A percentile compares a stretch with the other conserved stretches of the same genome.
Conservation (phyloP, 2,329 filamentous ascomycete species). For the Raffaelea deltoideospora region DNA sequence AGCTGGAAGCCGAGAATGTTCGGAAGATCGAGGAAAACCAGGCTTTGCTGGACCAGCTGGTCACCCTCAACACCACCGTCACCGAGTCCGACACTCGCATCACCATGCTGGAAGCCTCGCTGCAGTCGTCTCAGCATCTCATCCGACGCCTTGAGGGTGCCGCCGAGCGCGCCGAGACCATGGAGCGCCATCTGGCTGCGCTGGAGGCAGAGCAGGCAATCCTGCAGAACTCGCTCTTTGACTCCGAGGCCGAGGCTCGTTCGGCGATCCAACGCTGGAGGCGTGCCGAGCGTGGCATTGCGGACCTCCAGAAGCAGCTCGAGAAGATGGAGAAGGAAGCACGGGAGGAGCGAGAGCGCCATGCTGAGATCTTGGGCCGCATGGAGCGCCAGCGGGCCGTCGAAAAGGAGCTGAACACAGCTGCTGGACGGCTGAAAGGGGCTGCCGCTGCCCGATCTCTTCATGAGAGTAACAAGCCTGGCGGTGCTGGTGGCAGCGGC, state of each 20-base stretch:
- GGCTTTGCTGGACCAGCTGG: constrained; percentile 66
- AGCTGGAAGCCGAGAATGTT: constrained; percentile 63
- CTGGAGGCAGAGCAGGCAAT: constrained; percentile 70
- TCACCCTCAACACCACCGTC: constrained; percentile 66
- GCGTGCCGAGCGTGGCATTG: constrained; percentile 65
- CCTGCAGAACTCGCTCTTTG: constrained; percentile 51
- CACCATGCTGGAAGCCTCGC: constrained; percentile 57
- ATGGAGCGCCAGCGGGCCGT: constrained; percentile 75
- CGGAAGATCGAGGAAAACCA: constrained; percentile 72
- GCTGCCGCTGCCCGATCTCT: constrained; percentile 58
- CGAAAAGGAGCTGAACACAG: constrained; percentile 66
- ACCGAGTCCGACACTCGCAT: constrained; percentile 68
- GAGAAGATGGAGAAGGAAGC: constrained; percentile 80
- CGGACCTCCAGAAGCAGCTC: constrained; percentile 70
- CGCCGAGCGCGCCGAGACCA: constrained; percentile 56
- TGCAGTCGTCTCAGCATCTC: constrained; percentile 65
- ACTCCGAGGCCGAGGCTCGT: constrained; percentile 59
- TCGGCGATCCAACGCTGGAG: constrained; percentile 72
- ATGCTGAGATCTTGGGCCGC: constrained; percentile 64
- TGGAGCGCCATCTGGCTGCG: constrained; percentile 65
- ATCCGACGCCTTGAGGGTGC: constrained; percentile 60
- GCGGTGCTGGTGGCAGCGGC: constrained; percentile 28
- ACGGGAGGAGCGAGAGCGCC: constrained; percentile 62
- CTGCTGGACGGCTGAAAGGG: constrained; percentile 66
- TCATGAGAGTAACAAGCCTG: constrained; percentile 35